A percentile compares a stretch with the other conserved stretches of the same genome.
These are phyloP conservation scores for Linderina pennispora DNA, from an alignment of 192 early-diverging fungal genomes.

Conservation along the genomic window DNA sequence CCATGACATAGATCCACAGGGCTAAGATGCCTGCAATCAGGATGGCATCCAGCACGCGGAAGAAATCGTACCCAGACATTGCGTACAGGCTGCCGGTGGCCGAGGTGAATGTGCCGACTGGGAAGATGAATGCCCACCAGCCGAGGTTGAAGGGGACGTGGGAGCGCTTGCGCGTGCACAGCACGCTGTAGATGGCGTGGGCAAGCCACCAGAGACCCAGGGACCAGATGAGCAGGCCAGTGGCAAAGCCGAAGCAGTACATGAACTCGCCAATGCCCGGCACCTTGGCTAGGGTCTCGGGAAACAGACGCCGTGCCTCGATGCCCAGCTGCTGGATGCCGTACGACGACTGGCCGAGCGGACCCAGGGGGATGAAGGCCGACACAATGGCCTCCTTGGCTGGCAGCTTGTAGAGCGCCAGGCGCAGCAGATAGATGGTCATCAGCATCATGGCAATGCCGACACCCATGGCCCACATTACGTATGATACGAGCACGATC, in stretches of 20 bases:
- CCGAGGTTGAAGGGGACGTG: conserved; percentile 49
- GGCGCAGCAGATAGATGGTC: conserved; percentile 43
- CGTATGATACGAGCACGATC: conserved; percentile 37
- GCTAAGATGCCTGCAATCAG: conserved; percentile 24
- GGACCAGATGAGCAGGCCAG: conserved; percentile 44
- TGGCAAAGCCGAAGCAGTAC: conserved; percentile 19
- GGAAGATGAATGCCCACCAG: conserved; percentile 57
- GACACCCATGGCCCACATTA: conserved; percentile 49
- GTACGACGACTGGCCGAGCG: conserved; percentile 47
- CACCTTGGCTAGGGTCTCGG: conserved; percentile 17
- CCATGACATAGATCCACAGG: conserved; percentile 26
- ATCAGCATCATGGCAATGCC: conserved; percentile 36
- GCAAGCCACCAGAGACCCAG: conserved; percentile 44
- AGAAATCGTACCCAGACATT: conserved; percentile 19
- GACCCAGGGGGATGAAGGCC: conserved; percentile 48
- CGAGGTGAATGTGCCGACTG: conserved; percentile 35
- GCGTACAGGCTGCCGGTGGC: conserved; percentile 18
- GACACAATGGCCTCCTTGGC: conserved; percentile 47
- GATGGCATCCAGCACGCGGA: conserved; percentile 30
- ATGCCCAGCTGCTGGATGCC: conserved; percentile 45
- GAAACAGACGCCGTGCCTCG: conserved; percentile 24
- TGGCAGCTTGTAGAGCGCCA: conserved; percentile 45
- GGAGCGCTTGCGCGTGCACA: conserved; percentile 15
- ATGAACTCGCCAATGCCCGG: conserved; percentile 23
- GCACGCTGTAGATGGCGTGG: conserved; percentile 36